Evolutionary conservation across 257 asterid genomes (phyloP), one percentile per base, ranked within the genome.

Genomic region (Jacaranda copaia): DNA sequence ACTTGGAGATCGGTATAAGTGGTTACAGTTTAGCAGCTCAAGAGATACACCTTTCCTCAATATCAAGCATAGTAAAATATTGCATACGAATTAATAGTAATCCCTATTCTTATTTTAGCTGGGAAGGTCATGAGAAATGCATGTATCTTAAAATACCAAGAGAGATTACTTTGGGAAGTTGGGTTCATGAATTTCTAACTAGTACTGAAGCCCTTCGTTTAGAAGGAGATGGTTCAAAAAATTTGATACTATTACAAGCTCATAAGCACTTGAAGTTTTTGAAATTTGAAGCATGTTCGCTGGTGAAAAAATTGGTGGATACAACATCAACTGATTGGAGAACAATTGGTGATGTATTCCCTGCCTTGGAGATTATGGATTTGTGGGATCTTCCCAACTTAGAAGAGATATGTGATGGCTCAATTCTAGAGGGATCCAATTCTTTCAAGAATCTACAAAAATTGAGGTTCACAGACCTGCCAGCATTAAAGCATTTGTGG

Each of bases 221-320:
- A 53, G 1, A 0, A 0, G 64, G 63, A 49, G n/a, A 49, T 6
- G 48, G 53, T 53, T 70, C 36, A 9, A 52, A 8, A 6, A 35
- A 16, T 20, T 15, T 14, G 46, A 16, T 42, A 10, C 36, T 25
- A 20, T 3, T 6, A 46, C 59, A 68, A 49, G 20, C 18, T 46
- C 59, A 25, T 6, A 25, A 25, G 2, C 32, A 68, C 43, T 11
- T 45, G 42, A 68, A 13, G 45, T 8, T 19, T 20, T 48, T 60
- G 42, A 9, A 1, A 8, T 60, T 60, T 2, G 8, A 1, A 3
- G 2, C 11, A 1, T 60, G 43, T 25, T 60, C 67, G 16, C 10
- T 3, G 14, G 40, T 60, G n/a, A 35, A 60, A 45, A 60, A 49
- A 14, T 42, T 66, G 74, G 69, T 76, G 39, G 43, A 53, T 39